These are phyloP conservation scores for Ploettnerulaceae sp. DNA, from an alignment of 2,329 filamentous ascomycete genomes.

Conservation along the genomic window DNA sequence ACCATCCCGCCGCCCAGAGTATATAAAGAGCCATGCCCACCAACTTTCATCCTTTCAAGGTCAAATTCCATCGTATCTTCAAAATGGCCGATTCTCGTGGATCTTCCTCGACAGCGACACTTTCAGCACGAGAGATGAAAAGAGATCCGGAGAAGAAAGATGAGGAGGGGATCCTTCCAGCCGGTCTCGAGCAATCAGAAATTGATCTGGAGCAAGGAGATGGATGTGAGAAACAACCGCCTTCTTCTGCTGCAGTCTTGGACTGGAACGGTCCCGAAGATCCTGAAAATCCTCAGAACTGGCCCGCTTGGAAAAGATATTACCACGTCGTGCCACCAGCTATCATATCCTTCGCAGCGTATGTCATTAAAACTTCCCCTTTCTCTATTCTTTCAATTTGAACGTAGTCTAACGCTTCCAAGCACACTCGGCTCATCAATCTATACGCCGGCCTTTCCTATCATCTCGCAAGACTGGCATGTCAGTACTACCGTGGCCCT, in stretches of 20 bases:
- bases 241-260: slow-evolving; percentile 14
- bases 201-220: slow-evolving; percentile 10
- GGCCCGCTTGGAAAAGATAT: slow-evolving; percentile 22
- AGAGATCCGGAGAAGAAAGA: slow-evolving; percentile 7
- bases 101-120: background rate
- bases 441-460: slow-evolving; percentile 44
- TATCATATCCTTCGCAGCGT: slow-evolving; percentile 28
- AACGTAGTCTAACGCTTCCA: slow-evolving; percentile 4
- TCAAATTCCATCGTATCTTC: background rate
- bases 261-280: slow-evolving; percentile 27
- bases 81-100: background rate
- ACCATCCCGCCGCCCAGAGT: too few relatives aligned
- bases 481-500: slow-evolving; percentile 36
- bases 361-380: slow-evolving; percentile 10
- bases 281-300: slow-evolving; percentile 27
- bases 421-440: slow-evolving; percentile 44
- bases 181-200: background rate
- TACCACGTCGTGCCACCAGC: slow-evolving; percentile 24
- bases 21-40: background rate
- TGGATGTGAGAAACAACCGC: background rate
- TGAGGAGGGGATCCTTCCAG: too few relatives aligned
- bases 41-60: background rate
- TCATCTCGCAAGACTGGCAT: slow-evolving; percentile 42
- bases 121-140: background rate
- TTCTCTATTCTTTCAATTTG: background rate